Conservation (phyloP, 306 rosid genomes). For the Fagus crenata region DNA sequence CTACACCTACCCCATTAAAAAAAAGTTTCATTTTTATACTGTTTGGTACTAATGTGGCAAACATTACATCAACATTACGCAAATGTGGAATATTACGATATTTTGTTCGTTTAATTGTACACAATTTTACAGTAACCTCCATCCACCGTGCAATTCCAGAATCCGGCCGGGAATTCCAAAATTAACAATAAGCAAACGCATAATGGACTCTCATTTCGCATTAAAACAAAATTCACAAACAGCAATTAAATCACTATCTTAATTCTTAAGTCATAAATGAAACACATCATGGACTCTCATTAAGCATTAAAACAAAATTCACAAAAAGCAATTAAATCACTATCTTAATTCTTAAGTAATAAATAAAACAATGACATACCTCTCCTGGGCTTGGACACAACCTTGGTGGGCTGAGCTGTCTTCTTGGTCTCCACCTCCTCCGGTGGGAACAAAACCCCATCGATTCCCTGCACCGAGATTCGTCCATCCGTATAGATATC, state of each 20-base stretch:
- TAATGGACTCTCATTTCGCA: constrained; percentile 17
- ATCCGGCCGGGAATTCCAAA: too few species aligned
- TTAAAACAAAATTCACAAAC: background rate
- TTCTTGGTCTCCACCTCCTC: constrained; percentile 43
- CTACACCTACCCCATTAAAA: background rate
- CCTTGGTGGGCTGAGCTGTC: constrained; percentile 58
- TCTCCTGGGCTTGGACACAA: constrained; percentile 60
- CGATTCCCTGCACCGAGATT: constrained; percentile 84
- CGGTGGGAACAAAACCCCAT: constrained; percentile 64
- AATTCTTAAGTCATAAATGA: background rate
- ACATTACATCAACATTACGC: too few species aligned
- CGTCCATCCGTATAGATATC: constrained; percentile 78
- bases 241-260: constrained; percentile 30
- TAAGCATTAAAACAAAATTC: background rate
- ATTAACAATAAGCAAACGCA: background rate
- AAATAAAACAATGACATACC: constrained; percentile 47
- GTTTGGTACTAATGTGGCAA: too few species aligned
- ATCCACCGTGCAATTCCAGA: background rate
- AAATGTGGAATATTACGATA: too few species aligned
- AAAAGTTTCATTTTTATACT: too few species aligned
- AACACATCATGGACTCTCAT: constrained; percentile 20
- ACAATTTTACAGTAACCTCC: too few species aligned
- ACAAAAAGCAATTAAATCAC: constrained; percentile 25
- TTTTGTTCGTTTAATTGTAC: too few species aligned
- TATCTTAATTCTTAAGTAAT: background rate